Evolutionary conservation across 805 yeast genomes (phyloP), one percentile per base, ranked within the genome.

Genomic region (Dipodascopsis tothii): DNA sequence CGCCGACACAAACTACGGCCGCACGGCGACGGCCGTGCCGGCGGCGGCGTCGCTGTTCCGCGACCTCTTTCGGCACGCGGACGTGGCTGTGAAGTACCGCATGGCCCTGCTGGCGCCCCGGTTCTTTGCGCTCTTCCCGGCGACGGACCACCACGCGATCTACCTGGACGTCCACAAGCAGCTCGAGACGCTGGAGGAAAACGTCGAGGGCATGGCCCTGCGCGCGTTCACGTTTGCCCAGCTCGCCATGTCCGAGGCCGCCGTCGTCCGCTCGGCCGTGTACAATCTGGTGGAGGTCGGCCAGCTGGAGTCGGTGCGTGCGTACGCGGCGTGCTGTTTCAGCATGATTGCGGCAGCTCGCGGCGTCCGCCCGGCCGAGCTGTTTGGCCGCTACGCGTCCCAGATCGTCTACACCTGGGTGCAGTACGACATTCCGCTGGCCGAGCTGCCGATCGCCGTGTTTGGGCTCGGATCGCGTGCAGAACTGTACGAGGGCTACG

Each of bases 271-370:
- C 4, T 19, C 28, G 16, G 35, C 30, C 4, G 37, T 44, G 14
- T 44, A 18, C 35, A 44, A 44, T 25, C 36, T 44, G 18, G 36
- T 40, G 3, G 47, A 44, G 18, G n/a, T 44, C 30, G 37, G 17
- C 11, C 21, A 27, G 20, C 6, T 35, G n/a, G 16, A 14, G 11
- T 6, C 17, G 5, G 20, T 19, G 4, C 22, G 40, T 18, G 21
- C 27, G 3, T 44, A 84, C 64, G 80, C 82, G 45, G 63, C 73
- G 40, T 73, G 72, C 55, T 77, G 75, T 55, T 69, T 73, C 40
- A 72, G 67, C 51, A 66, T 69, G 58, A 79, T 74, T 46, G 67
- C 74, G 46, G 77, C 76, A 42, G 50, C 35, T 21, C 40, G 20
- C 11, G 39, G 42, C 11, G 33, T 46, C 5, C 16, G 17, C 2